Base-by-base conservation (phyloP, 305 asterid genomes). In the Fraxinus sp. region DNA sequence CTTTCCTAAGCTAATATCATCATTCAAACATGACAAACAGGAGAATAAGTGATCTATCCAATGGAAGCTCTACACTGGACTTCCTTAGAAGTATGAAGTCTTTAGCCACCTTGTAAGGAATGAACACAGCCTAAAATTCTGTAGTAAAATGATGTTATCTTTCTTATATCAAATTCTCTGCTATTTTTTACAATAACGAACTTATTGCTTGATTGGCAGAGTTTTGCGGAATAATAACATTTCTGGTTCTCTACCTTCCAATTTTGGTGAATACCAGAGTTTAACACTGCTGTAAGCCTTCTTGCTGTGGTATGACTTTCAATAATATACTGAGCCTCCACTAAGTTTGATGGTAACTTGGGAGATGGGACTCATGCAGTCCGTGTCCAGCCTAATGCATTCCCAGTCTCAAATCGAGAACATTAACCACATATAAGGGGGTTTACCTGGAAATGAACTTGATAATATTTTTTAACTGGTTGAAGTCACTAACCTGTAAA, bases 41-140 rank as follows among this genome's bases (percentile, higher is more conserved):
- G 95, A 91, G 96, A 89, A 91, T 94, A 89, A 88, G 97, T 80
- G 97, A 92, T 86, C 78, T 94, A 84, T 87, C 91, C 35, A 92
- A 91, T 80, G 94, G 93, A 85, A 92, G 91, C 89, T 89, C 94
- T 84, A 89, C 98, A 22, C 87, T 94, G 74, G 93, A 88, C 87
- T 93, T 95, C 72, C 84, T 92, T 70, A 78, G 83, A 84, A 84
- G 88, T 64, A 84, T 94, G 95, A 87, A 30, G 49, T 83, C 92
- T 76, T 84, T 95, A 76, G 77, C 87, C 74, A 89, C 86, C 79
- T 87, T 94, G 99, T 95, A 89, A 91, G 97, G 46, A 79, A 44
- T n/a, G 75, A 74, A 5, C 52, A 52, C 22, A 59, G 55, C 74
- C 75, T 80, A 44, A 44, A 13, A 57, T 78, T 75, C 74, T 62